phyloP scores from a whole-genome alignment of 768 basidiomycete genomes.

The Sistotremastrum suecicum region DNA sequence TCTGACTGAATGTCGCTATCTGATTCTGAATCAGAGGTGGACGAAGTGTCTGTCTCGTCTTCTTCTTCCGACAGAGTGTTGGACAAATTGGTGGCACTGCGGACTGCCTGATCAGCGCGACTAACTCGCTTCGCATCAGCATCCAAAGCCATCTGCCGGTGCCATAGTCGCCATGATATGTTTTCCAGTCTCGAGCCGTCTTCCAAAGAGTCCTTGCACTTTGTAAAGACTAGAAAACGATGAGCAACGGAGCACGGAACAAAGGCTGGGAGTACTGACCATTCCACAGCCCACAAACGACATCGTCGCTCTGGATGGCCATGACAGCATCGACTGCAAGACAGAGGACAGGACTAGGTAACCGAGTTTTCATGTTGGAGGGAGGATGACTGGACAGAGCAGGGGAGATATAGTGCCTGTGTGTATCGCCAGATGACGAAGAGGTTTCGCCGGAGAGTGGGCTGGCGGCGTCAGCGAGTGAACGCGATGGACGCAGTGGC shows the following conservation, averaged over 20 bases:
- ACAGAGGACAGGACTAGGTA: slow-evolving; percentile 38
- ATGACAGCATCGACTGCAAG: slow-evolving; percentile 51
- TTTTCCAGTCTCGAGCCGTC: slow-evolving; percentile 79
- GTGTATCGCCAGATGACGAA: too few species aligned
- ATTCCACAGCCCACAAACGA: slow-evolving; percentile 53
- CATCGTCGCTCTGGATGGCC: slow-evolving; percentile 55
- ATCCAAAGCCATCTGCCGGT: slow-evolving; percentile 36
- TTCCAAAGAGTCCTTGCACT: slow-evolving; percentile 65
- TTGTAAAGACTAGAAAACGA: slow-evolving; percentile 52
- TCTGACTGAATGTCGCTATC: slow-evolving; percentile 6
- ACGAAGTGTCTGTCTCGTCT: slow-evolving; percentile 13
- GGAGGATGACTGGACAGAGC: too few species aligned
- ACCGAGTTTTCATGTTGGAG: background rate
- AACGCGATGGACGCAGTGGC: too few species aligned
- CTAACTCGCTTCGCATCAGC: too few species aligned
- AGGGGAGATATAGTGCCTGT: too few species aligned
- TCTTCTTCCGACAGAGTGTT: slow-evolving; percentile 10
- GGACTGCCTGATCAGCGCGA: slow-evolving; percentile 16
- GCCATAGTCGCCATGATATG: slow-evolving; percentile 78
- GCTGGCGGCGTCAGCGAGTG: too few species aligned
- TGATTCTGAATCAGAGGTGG: slow-evolving; percentile 16
- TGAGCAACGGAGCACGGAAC: slow-evolving; percentile 2
- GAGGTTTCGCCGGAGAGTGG: too few species aligned
- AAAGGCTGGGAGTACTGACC: slow-evolving; percentile 26
- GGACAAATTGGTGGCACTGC: slow-evolving; percentile 17